Evolutionary conservation across 768 basidiomycete genomes (phyloP).

Genomic region (Mycena polygramma): DNA sequence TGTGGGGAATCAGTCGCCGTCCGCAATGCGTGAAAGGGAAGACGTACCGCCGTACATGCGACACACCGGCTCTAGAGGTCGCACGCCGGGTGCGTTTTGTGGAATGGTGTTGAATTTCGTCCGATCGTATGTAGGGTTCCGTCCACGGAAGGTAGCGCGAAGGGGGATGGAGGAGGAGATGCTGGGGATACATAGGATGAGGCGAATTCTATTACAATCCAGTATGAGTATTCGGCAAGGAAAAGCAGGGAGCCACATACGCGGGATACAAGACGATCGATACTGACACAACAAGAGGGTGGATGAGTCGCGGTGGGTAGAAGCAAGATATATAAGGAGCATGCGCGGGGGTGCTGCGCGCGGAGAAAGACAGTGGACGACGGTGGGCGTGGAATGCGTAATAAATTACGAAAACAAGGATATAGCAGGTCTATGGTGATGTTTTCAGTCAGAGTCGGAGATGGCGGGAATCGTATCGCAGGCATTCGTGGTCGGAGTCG

Average conservation of each 20-base stretch:
- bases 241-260: background rate
- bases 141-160: constrained; percentile 1
- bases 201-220: background rate
- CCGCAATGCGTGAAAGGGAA: background rate
- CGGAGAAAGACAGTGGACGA: background rate
- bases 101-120: background rate
- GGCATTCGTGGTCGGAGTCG: background rate
- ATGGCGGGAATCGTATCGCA: background rate
- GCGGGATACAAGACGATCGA: constrained; percentile 3
- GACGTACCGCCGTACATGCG: constrained; percentile 12
- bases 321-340: constrained; percentile 1
- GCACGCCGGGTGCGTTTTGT: constrained; percentile 36
- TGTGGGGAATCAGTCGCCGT: background rate
- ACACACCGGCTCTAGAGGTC: constrained; percentile 29
- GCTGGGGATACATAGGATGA: background rate
- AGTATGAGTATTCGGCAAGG: background rate
- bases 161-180: background rate
- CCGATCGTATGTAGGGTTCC: constrained; percentile 2
- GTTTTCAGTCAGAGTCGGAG: background rate
- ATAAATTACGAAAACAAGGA: constrained; percentile 2
- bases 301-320: background rate
- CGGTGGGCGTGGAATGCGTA: background rate
- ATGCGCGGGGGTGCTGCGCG: too few relatives aligned
- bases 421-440: background rate
- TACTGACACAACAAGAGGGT: background rate